Evolutionary conservation across 305 asterid species (phyloP).

Genomic region (Fraxinus paxiana): DNA sequence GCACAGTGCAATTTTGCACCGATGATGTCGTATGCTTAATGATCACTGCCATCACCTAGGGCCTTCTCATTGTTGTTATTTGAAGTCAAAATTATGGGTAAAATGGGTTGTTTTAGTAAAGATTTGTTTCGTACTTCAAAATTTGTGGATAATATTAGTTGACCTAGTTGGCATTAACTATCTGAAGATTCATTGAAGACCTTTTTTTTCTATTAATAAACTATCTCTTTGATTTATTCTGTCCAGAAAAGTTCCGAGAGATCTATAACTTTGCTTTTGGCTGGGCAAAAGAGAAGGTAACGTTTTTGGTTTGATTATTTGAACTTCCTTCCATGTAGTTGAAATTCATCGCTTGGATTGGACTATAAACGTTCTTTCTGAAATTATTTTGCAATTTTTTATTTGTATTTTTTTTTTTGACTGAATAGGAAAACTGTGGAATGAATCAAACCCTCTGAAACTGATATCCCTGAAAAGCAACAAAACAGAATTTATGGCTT

Average conservation of each 20-base stretch:
- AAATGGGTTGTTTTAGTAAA: not conserved
- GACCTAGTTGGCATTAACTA: not conserved
- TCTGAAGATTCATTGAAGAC: not conserved
- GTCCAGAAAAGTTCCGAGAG: constrained; percentile 78
- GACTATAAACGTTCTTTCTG: not conserved
- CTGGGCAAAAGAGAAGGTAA: constrained; percentile 99
- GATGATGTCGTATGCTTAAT: constrained; percentile 7
- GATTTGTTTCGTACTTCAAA: not conserved
- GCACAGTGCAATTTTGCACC: not conserved
- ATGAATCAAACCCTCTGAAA: not conserved
- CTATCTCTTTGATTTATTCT: constrained; percentile 15
- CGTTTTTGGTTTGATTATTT: constrained; percentile 11
- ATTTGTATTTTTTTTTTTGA: not conserved
- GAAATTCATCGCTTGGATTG: constrained; percentile 9
- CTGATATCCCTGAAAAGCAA: not conserved
- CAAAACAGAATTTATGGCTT: not conserved
- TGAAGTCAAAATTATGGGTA: not conserved
- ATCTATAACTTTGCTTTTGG: constrained; percentile 93
- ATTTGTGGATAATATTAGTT: not conserved
- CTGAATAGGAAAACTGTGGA: not conserved
- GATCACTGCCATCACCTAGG: constrained; percentile 10
- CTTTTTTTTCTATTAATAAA: constrained; percentile 12
- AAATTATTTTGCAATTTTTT: not conserved
- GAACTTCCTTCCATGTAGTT: constrained; percentile 5
- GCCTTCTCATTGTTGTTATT: not conserved